Evolutionary conservation across 2,329 filamentous ascomycete genomes (phyloP), one percentile per base, ranked within the genome.

Genomic region (Magnaporthiopsis rhizophila): DNA sequence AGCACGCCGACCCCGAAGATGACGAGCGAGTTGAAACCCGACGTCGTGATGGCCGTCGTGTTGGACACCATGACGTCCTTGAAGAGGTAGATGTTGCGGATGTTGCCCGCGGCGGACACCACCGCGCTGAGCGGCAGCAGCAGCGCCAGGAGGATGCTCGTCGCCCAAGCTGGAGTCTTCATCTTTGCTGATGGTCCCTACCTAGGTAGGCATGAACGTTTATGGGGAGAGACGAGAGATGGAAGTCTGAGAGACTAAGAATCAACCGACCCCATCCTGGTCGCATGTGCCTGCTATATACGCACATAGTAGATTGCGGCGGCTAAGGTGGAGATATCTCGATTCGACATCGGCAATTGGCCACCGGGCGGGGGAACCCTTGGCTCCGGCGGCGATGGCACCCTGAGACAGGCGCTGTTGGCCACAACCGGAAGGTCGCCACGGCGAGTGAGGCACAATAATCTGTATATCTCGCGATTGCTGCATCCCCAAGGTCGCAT

Each of bases 31-130:
- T 79, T 78, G 71, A 80, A 80, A 34, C 77, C 76, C 1, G 77
- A 76, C 0, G 76, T 77, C 65, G 71, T 75, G 6, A 80, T 66
- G 2, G 76, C 71, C 0, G 73, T 71, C 0, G 78, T 80, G 69
- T 79, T 73, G 6, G 78, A 80, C 63, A 78, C 77, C 67, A 80
- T 65, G 24, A 80, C 78, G 64, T 80, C 77, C 64, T 80, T 78
- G 69, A 78, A 78, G 11, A 78, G 68, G 64, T 74, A 78, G 34
- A 78, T 74, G 67, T 65, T 67, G 62, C 74, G 69, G 62, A 74
- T 59, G 63, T 61, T 58, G 32, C 18, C 38, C 36, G 12, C 30
- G 30, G 30, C 30, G 30, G 30, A 30, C 30, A 7, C 30, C 30
- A 30, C 32, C 26, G 26, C 21, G 30, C 34, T 45, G 53, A 63